Conservation (phyloP, 352 stramenopile species). For the Saprolegnia diclina region DNA sequence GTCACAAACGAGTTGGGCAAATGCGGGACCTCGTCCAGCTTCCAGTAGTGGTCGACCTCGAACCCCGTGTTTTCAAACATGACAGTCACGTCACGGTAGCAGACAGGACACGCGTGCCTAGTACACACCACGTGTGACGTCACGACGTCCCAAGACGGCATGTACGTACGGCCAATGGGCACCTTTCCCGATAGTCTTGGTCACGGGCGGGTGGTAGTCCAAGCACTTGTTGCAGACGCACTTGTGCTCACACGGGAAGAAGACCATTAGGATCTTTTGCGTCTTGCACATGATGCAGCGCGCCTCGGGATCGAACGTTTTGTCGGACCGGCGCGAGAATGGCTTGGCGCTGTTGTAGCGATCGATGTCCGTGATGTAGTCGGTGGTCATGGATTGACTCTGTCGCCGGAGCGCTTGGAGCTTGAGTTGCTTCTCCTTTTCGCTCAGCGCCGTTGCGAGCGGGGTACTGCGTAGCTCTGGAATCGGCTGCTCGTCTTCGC, state of each 20-base stretch:
- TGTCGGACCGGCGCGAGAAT: conserved; percentile 43
- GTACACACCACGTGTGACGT: conserved; percentile 7
- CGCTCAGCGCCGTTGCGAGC: not conserved
- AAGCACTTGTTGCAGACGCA: conserved; percentile 58
- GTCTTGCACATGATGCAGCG: conserved; percentile 45
- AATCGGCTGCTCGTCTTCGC: not conserved
- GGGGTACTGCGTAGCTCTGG: not conserved
- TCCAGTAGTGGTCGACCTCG: conserved; percentile 60
- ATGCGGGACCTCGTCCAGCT: conserved; percentile 39
- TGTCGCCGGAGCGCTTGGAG: not conserved
- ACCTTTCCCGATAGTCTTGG: conserved; percentile 27
- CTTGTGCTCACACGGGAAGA: conserved; percentile 66
- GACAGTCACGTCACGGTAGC: conserved; percentile 51
- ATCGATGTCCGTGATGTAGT: conserved; percentile 49
- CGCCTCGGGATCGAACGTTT: conserved; percentile 37
- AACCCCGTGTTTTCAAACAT: conserved; percentile 48
- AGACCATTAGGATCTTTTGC: conserved; percentile 34
- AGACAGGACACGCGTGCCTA: conserved; percentile 44
- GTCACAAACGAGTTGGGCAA: conserved; percentile 42
- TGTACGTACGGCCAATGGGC: conserved; percentile 36
- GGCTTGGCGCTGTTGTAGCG: conserved; percentile 48
- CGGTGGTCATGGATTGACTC: conserved; percentile 37
- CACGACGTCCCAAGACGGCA: conserved; percentile 19
- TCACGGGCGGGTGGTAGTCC: conserved; percentile 37
- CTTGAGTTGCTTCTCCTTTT: not conserved